phyloP scores from a whole-genome alignment of 2,329 filamentous ascomycete genomes.

The Alternaria brassicae region DNA sequence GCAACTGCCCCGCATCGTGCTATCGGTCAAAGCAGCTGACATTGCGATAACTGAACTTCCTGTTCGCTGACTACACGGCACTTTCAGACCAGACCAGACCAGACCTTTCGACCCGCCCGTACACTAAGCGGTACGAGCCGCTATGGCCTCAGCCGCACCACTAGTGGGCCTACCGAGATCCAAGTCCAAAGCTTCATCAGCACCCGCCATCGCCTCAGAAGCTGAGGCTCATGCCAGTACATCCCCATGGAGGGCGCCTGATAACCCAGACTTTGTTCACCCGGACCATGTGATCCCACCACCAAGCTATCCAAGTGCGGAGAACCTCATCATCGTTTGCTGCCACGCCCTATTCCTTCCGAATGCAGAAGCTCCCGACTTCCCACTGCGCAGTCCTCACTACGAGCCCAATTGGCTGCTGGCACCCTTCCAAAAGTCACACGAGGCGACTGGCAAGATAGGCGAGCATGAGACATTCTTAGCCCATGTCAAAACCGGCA shows the following conservation, averaged over 20 bases:
- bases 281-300: slow-evolving; percentile 40
- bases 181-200: slow-evolving; percentile 24
- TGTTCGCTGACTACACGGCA: background rate
- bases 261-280: slow-evolving; percentile 34
- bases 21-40: background rate
- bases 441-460: slow-evolving; percentile 50
- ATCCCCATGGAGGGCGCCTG: slow-evolving; percentile 7
- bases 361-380: slow-evolving; percentile 32
- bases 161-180: slow-evolving; percentile 43
- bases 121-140: slow-evolving; percentile 13
- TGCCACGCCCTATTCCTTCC: slow-evolving; percentile 78
- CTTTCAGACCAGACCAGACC: slow-evolving; percentile 10
- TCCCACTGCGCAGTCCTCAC: slow-evolving; percentile 40
- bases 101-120: slow-evolving; percentile 13
- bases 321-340: slow-evolving; percentile 77
- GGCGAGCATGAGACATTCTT: slow-evolving; percentile 82
- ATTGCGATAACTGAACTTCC: background rate
- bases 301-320: slow-evolving; percentile 34
- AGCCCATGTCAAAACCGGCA: slow-evolving; percentile 72
- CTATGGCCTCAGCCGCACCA: slow-evolving; percentile 43
- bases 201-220: slow-evolving; percentile 8
- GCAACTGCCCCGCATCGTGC: slow-evolving; percentile 1
- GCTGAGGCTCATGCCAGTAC: slow-evolving; percentile 8
- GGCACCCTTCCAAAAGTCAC: slow-evolving; percentile 70
- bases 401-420: slow-evolving; percentile 67